A percentile compares a stretch with the other conserved stretches of the same genome.
Conservation (phyloP, 1,284 basidiomycete species). For the Ganoderma leucocontextum region DNA sequence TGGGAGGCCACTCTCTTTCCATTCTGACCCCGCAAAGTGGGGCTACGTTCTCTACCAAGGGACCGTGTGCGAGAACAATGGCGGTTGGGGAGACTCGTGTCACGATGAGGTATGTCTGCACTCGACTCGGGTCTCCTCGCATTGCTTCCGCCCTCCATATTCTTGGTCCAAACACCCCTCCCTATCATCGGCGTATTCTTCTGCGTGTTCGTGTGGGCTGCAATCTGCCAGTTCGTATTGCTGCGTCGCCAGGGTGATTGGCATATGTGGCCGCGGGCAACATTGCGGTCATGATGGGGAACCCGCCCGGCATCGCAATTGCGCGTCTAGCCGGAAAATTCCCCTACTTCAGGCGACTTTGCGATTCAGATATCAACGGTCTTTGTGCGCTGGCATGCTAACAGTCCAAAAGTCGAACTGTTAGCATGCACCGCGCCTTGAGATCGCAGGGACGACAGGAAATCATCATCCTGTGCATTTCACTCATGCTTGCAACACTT, state of each 20-base stretch:
- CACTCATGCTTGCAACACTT: too few relatives aligned
- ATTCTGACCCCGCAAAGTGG: conserved; percentile 72
- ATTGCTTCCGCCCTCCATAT: not conserved
- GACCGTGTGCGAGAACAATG: conserved; percentile 62
- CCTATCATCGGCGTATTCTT: not conserved
- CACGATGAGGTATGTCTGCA: conserved; percentile 71
- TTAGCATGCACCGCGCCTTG: too few relatives aligned
- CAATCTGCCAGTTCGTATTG: not conserved
- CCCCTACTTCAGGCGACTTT: not conserved
- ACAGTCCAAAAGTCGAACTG: too few relatives aligned
- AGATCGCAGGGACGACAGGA: too few relatives aligned
- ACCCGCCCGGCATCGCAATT: not conserved
- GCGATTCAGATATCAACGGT: too few relatives aligned
- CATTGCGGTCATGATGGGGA: conserved; percentile 4
- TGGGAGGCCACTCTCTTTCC: conserved; percentile 80
- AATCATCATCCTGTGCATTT: too few relatives aligned
- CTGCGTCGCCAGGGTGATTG: not conserved
- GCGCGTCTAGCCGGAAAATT: not conserved
- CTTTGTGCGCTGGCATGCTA: too few relatives aligned
- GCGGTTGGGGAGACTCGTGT: conserved; percentile 73
- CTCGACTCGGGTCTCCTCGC: not conserved
- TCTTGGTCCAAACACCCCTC: not conserved
- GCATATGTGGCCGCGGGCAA: not conserved
- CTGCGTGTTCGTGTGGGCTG: not conserved
- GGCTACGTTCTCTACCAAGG: conserved; percentile 90